A percentile compares a stretch with the other conserved stretches of the same genome.
phyloP scores from a whole-genome alignment of 768 basidiomycete genomes.

The Boletus reticuloceps region DNA sequence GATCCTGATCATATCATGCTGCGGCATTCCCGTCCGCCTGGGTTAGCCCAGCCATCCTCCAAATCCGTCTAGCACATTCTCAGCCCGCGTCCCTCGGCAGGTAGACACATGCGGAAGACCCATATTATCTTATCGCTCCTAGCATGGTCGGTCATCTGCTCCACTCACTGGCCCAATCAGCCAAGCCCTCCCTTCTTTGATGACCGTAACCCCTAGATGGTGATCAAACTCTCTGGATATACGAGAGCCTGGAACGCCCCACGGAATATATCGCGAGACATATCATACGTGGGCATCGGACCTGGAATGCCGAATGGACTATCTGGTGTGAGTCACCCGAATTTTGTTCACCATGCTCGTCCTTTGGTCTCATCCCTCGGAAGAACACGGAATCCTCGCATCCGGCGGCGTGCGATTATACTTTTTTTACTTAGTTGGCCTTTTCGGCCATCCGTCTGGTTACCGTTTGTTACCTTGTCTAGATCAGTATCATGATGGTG shows the following conservation, averaged over 20 bases:
- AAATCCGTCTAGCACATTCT: not conserved
- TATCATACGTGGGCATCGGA: not conserved
- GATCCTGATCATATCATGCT: not conserved
- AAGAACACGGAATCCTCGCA: not conserved
- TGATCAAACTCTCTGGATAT: not conserved
- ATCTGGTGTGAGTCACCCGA: not conserved
- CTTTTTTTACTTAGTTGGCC: not conserved
- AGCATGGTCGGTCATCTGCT: not conserved
- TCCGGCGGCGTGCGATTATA: not conserved
- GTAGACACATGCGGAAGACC: not conserved
- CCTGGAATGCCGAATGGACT: slow-evolving; percentile 1
- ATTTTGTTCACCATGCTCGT: not conserved
- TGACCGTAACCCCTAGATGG: slow-evolving; percentile 16
- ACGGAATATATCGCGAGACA: slow-evolving; percentile 5
- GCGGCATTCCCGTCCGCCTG: not conserved
- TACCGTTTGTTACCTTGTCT: not conserved
- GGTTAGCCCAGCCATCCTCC: not conserved
- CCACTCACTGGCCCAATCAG: slow-evolving; percentile 1
- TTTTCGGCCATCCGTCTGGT: slow-evolving; percentile 6
- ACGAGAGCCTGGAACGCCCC: not conserved
- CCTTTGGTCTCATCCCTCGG: not conserved
- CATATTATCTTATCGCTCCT: slow-evolving; percentile 21
- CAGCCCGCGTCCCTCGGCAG: slow-evolving; percentile 14
- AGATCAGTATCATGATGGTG: slow-evolving; percentile 6
- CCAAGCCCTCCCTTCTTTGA: slow-evolving; percentile 7